Percentiles rank a stretch among this genome's conserved stretches.
phyloP scores from a whole-genome alignment of 163 green algal genomes.

The Scenedesmus sp. region DNA sequence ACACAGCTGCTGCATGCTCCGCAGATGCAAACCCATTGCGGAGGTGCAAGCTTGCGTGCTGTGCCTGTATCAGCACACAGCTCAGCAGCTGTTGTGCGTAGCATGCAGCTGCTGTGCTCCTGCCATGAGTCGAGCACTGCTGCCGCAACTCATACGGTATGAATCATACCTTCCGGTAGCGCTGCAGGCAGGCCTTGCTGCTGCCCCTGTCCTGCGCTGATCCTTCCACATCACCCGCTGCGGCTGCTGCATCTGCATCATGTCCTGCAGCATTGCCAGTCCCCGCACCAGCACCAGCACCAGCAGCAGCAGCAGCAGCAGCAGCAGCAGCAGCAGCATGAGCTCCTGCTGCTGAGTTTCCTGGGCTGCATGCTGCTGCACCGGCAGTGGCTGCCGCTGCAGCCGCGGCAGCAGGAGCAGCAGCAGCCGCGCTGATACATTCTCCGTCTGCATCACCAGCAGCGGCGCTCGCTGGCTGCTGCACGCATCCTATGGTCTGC shows the following conservation, averaged over 20 bases:
- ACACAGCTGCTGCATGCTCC: too few species aligned
- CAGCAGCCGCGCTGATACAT: neutral
- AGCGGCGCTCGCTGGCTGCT: neutral
- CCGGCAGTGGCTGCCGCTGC: neutral
- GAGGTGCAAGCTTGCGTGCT: too few species aligned
- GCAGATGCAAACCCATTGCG: too few species aligned
- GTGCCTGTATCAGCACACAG: too few species aligned
- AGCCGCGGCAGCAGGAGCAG: neutral
- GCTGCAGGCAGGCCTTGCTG: slow-evolving; percentile 88
- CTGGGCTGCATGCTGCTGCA: slow-evolving; percentile 20
- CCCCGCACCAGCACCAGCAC: slow-evolving; percentile 5
- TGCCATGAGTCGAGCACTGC: neutral
- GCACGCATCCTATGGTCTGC: slow-evolving; percentile 83
- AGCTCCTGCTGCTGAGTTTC: neutral
- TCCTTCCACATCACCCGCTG: slow-evolving; percentile 37
- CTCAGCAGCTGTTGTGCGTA: neutral
- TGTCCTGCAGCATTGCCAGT: neutral
- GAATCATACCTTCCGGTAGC: slow-evolving; percentile 74
- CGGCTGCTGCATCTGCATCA: slow-evolving; percentile 8
- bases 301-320: neutral
- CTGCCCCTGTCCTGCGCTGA: slow-evolving; percentile 29
- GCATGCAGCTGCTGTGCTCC: neutral
- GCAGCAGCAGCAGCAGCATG: too few species aligned
- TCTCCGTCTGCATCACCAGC: neutral
- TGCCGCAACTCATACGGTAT: too few species aligned